These are phyloP conservation scores for Phaseolus coccineus DNA, from an alignment of 331 rosid genomes.

Conservation along the genomic window DNA sequence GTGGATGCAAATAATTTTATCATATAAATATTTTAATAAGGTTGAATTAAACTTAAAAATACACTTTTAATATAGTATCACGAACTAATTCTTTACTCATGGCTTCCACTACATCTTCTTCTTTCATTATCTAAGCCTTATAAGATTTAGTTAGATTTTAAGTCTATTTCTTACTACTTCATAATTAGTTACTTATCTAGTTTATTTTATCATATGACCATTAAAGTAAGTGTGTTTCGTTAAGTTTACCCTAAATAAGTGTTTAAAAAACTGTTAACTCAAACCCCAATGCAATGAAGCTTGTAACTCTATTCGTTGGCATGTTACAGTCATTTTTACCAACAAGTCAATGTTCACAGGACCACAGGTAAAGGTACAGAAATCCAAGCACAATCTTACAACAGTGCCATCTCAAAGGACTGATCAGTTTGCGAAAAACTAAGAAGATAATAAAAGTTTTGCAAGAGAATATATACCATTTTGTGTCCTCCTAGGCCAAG, in stretches of 20 bases:
- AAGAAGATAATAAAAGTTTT: neutral
- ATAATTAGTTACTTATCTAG: neutral
- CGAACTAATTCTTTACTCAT: too few relatives aligned
- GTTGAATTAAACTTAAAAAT: too few relatives aligned
- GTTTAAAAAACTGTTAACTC: too few relatives aligned
- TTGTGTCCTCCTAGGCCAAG: neutral
- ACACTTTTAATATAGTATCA: too few relatives aligned
- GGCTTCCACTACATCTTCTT: too few relatives aligned
- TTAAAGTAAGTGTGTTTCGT: neutral
- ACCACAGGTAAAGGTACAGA: neutral
- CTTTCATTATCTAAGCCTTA: too few relatives aligned
- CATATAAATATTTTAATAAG: too few relatives aligned
- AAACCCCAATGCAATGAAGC: too few relatives aligned
- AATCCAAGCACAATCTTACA: neutral
- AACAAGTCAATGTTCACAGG: slow-evolving; percentile 10
- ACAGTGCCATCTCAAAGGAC: neutral
- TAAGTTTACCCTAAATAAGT: neutral
- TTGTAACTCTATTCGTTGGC: too few relatives aligned
- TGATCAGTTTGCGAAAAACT: neutral
- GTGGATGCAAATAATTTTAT: too few relatives aligned
- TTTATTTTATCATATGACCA: neutral
- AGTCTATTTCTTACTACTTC: too few relatives aligned
- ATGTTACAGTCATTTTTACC: neutral
- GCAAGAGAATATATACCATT: neutral
- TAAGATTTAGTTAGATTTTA: too few relatives aligned